Base-by-base conservation (phyloP, 306 rosid genomes). In the Trichosanthes cucumerina region DNA sequence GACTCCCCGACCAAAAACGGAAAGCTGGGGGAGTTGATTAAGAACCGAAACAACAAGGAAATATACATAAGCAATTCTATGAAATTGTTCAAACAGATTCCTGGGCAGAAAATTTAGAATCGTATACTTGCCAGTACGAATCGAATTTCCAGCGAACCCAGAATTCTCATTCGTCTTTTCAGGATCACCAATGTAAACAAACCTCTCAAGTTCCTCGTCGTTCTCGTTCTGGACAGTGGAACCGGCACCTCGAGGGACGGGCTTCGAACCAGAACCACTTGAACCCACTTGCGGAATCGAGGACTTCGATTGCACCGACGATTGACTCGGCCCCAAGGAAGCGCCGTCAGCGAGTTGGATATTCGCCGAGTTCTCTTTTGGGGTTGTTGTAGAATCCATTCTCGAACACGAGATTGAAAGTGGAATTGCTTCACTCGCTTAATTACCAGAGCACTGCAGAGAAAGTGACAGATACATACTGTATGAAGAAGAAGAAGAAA, bases 21-120 rank as follows among this genome's bases (percentile, higher is more conserved):
- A 96, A 31, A 93, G 87, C 85, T 90, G 97, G 74, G 97, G 96
- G 7, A 93, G 87, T 87, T 93, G 98, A 86, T 93, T 93, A 41
- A 93, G 96, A 47, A 93, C 64, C 6, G 94, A 97, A 75, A 93
- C 90, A 47, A 79, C 80, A 74, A 93, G 92, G 78, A 93, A 93
- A 82, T 93, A 93, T 43, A 93, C 9, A 75, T 93, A 93, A 44
- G 98, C 98, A 83, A 93, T 93, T 81, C 97, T 91, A 82, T 93
- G 97, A 62, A 93, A 91, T 75, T 93, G 98, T 77, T 93, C 98
- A 80, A 89, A 93, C 79, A 93, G 77, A 86, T 93, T 93, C 79
- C 89, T 90, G 10, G 97, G 98, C 19, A 93, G 54, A 80, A 93
- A 93, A 2, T 91, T 90, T 16, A 91, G 4, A 46, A 93, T 1